phyloP scores from a whole-genome alignment of 2,329 filamentous ascomycete species.

The Pseudogymnoascus sp. region DNA sequence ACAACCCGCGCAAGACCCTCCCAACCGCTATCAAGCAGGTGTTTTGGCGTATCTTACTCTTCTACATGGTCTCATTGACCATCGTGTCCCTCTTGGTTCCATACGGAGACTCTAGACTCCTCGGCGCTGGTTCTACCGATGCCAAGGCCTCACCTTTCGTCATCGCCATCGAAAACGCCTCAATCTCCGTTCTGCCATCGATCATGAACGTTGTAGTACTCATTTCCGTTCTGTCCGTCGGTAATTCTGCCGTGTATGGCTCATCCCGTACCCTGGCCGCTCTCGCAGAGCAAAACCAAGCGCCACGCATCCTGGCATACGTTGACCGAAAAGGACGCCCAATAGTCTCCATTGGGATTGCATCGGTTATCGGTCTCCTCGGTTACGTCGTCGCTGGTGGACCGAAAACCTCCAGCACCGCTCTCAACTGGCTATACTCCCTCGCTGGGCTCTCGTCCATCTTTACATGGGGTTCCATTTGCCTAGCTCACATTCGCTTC shows the following conservation, averaged over 20 bases:
- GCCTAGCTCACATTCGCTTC: conserved; percentile 87
- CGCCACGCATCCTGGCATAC: conserved; percentile 68
- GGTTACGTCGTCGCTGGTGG: conserved; percentile 64
- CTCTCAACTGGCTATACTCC: conserved; percentile 74
- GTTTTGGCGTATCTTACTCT: conserved; percentile 87
- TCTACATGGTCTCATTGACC: conserved; percentile 77
- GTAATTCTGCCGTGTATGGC: conserved; percentile 86
- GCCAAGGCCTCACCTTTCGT: conserved; percentile 71
- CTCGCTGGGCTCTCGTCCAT: conserved; percentile 65
- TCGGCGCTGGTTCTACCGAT: conserved; percentile 30
- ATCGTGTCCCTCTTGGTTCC: conserved; percentile 77
- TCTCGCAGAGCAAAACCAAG: conserved; percentile 79
- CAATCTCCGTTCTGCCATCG: conserved; percentile 71
- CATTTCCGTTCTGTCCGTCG: conserved; percentile 80
- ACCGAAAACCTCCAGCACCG: conserved; percentile 41
- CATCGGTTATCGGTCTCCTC: conserved; percentile 62
- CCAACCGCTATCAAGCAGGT: conserved; percentile 88
- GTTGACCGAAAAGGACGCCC: conserved; percentile 77
- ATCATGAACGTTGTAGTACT: conserved; percentile 96
- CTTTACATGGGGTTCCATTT: conserved; percentile 79
- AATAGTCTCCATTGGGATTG: conserved; percentile 60
- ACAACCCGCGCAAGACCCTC: conserved; percentile 71
- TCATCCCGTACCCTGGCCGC: conserved; percentile 85
- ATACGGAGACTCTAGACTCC: conserved; percentile 57
- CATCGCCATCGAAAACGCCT: conserved; percentile 79